Percentiles rank a stretch among this genome's conserved stretches.
Evolutionary conservation across 352 stramenopile genomes (phyloP).

Genomic region (Globisporangium sylvaticum): DNA sequence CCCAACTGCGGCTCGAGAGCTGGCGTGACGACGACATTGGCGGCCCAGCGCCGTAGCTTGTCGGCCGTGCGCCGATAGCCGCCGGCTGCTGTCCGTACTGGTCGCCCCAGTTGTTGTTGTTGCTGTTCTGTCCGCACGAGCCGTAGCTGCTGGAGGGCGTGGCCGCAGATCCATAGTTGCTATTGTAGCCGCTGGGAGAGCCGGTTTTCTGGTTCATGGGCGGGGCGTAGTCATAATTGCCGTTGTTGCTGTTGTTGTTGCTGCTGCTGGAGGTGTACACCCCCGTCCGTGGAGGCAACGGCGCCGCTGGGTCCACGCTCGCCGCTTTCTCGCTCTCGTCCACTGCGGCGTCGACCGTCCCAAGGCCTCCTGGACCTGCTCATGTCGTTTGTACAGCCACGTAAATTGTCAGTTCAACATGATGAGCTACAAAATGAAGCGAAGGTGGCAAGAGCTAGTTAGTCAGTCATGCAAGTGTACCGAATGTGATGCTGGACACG

Average conservation of each 20-base stretch:
- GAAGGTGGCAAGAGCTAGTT: background rate
- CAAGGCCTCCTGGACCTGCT: constrained; percentile 39
- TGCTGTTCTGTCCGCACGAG: constrained; percentile 5
- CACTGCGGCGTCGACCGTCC: constrained; percentile 28
- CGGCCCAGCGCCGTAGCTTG: constrained; percentile 8
- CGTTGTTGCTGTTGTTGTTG: constrained; percentile 1
- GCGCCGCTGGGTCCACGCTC: background rate
- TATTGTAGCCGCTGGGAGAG: background rate
- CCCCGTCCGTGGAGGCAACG: constrained; percentile 2
- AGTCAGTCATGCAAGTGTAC: constrained; percentile 18
- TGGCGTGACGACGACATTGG: background rate
- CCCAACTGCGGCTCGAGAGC: constrained; percentile 18
- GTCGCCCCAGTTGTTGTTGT: constrained; percentile 18
- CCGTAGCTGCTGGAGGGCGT: background rate
- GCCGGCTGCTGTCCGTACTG: constrained; percentile 11
- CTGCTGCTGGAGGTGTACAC: constrained; percentile 2
- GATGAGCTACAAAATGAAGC: background rate
- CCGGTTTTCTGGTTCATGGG: background rate
- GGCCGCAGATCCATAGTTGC: background rate
- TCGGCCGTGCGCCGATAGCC: background rate
- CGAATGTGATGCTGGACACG: constrained; percentile 65
- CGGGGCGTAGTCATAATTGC: constrained; percentile 9
- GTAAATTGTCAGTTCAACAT: background rate
- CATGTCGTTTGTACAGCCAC: background rate
- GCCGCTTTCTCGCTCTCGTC: background rate